Conservation (phyloP, 2,329 filamentous ascomycete species). For the Pseudocercospora cruenta region DNA sequence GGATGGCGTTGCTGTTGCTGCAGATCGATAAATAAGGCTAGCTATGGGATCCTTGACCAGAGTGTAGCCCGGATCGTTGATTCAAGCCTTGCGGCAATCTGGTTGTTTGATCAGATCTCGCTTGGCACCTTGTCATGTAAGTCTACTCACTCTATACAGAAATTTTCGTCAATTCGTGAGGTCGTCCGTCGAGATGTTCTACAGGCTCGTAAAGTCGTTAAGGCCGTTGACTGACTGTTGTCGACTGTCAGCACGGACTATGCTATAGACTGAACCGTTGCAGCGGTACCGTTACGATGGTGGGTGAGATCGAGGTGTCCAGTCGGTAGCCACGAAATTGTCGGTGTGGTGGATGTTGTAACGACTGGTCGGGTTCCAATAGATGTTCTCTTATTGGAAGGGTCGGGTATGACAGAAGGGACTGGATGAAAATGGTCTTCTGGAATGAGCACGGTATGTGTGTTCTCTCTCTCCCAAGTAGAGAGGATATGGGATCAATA, state of each 20-base stretch:
- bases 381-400: conserved; percentile 5
- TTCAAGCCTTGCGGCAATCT: background rate
- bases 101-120: background rate
- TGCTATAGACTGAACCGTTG: background rate
- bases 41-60: conserved; percentile 3
- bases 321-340: conserved; percentile 9
- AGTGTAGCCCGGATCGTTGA: background rate
- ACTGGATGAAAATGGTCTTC: background rate
- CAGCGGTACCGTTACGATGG: conserved; percentile 14
- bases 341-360: conserved; percentile 15
- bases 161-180: background rate
- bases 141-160: background rate
- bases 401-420: conserved; percentile 11
- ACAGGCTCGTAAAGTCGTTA: background rate
- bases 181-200: background rate
- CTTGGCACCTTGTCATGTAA: background rate
- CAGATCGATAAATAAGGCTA: background rate
- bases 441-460: background rate
- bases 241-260: background rate
- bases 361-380: conserved; percentile 16
- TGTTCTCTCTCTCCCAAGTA: conserved; percentile 1
- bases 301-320: conserved; percentile 5
- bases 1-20: background rate
- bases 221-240: background rate
- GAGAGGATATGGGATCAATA: conserved; percentile 19